These are phyloP conservation scores for Exophiala phaeomuriformis DNA, from an alignment of 2,329 filamentous ascomycete genomes.

Conservation along the genomic window DNA sequence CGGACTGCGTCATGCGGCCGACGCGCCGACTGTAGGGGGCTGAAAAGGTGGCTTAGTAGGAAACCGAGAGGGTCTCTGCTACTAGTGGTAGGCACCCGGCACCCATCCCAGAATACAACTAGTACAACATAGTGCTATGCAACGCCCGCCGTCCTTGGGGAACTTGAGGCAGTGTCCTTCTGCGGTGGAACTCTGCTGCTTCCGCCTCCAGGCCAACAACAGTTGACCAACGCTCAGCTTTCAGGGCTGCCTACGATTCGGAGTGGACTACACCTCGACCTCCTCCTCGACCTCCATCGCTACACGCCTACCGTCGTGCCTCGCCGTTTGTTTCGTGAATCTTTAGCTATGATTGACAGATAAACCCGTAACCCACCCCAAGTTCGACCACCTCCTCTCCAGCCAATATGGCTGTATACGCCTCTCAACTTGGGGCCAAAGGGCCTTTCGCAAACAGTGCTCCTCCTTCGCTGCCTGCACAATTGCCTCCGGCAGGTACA, in stretches of 20 bases:
- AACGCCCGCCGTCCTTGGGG: background rate
- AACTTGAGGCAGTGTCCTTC: background rate
- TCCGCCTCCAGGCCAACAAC: background rate
- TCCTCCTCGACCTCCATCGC: background rate
- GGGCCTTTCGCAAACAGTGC: conserved; percentile 19
- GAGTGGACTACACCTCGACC: background rate
- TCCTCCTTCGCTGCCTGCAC: conserved; percentile 30
- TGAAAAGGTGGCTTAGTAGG: background rate
- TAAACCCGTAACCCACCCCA: background rate
- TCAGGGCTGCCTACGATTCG: background rate
- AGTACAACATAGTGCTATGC: background rate
- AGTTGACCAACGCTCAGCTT: background rate
- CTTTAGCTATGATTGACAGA: conserved; percentile 1
- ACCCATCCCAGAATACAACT: too few relatives aligned
- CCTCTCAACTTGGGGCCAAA: conserved; percentile 21
- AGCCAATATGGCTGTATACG: conserved; percentile 25
- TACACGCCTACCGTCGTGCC: background rate
- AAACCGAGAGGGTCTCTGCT: too few relatives aligned
- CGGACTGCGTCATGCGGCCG: background rate
- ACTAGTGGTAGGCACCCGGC: too few relatives aligned
- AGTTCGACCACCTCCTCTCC: background rate
- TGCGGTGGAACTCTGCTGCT: background rate
- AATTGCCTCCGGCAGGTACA: conserved; percentile 61
- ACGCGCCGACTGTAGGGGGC: background rate
- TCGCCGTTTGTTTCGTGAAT: background rate